These are phyloP conservation scores for Lactarius sp. DNA, from an alignment of 768 basidiomycete species.

Conservation along the genomic window DNA sequence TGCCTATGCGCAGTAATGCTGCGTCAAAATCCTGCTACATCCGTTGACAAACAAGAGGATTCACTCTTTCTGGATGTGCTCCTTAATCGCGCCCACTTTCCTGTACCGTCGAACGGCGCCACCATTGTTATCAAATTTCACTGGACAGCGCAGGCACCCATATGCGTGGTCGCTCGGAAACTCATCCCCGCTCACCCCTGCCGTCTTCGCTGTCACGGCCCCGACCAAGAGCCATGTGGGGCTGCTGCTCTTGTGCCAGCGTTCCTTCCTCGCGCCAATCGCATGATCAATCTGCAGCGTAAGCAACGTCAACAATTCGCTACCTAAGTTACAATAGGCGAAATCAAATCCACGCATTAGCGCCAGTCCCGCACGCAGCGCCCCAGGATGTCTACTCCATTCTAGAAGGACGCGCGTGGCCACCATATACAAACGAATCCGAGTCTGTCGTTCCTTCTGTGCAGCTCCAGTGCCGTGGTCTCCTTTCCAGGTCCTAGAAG, in stretches of 20 bases:
- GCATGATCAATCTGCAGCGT: background rate
- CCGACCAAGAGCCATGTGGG: constrained; percentile 1
- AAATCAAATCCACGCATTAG: constrained; percentile 11
- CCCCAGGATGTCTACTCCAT: constrained; percentile 4
- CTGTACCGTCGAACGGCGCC: constrained; percentile 4
- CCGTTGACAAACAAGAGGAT: background rate
- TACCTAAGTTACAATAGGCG: background rate
- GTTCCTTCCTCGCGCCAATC: background rate
- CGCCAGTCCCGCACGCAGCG: constrained; percentile 16
- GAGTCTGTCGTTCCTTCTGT: constrained; percentile 17
- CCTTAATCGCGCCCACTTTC: background rate
- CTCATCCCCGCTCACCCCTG: background rate
- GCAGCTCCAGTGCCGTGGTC: constrained; percentile 10
- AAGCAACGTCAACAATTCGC: background rate
- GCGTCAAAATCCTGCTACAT: background rate
- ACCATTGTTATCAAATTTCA: background rate
- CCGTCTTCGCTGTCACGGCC: background rate
- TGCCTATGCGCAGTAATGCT: background rate
- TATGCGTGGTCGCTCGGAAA: background rate
- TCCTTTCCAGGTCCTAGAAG: background rate
- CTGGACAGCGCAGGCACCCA: constrained; percentile 4
- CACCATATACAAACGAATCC: constrained; percentile 6
- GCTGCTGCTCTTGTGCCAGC: background rate
- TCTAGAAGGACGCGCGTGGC: background rate
- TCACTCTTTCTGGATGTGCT: constrained; percentile 1